phyloP scores from a whole-genome alignment of 106 monocot species.

The Gastrodia elata region DNA sequence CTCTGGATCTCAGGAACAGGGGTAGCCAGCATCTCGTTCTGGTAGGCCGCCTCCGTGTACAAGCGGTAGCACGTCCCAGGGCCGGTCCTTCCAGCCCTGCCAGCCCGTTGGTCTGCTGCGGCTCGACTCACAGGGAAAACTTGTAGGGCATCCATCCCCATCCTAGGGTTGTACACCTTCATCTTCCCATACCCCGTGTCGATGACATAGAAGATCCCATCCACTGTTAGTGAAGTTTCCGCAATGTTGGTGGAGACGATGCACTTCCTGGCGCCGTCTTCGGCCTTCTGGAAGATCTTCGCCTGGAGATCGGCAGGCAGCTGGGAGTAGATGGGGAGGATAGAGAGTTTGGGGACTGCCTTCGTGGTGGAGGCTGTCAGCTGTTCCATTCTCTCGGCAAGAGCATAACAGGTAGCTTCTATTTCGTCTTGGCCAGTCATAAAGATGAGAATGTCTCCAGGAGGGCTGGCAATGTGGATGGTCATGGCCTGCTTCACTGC shows the following conservation, averaged over 20 bases:
- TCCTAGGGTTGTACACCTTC: constrained; percentile 92
- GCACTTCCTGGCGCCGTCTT: constrained; percentile 89
- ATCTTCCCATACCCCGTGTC: constrained; percentile 93
- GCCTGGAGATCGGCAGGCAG: constrained; percentile 90
- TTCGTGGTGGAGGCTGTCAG: constrained; percentile 60
- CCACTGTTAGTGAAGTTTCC: constrained; percentile 88
- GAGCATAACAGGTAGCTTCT: constrained; percentile 88
- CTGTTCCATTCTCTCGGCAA: constrained; percentile 86
- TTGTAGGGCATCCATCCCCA: constrained; percentile 98
- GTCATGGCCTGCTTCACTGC: constrained; percentile 96
- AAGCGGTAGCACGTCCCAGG: constrained; percentile 93
- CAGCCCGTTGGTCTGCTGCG: constrained; percentile 89
- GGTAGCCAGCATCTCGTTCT: constrained; percentile 85
- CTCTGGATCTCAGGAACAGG: constrained; percentile 93
- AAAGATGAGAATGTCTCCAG: constrained; percentile 94
- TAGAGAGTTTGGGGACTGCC: constrained; percentile 71
- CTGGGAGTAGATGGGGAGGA: constrained; percentile 93
- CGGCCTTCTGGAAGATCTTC: constrained; percentile 93
- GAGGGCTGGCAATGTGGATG: constrained; percentile 80
- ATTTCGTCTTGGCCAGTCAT: constrained; percentile 99
- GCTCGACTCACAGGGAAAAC: constrained; percentile 92
- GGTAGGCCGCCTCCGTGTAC: constrained; percentile 85
- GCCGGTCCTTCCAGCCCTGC: constrained; percentile 88
- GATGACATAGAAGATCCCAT: constrained; percentile 90
- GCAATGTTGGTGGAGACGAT: constrained; percentile 97